Conservation (phyloP, 1,284 basidiomycete species). For the Polyporus tsugae region DNA sequence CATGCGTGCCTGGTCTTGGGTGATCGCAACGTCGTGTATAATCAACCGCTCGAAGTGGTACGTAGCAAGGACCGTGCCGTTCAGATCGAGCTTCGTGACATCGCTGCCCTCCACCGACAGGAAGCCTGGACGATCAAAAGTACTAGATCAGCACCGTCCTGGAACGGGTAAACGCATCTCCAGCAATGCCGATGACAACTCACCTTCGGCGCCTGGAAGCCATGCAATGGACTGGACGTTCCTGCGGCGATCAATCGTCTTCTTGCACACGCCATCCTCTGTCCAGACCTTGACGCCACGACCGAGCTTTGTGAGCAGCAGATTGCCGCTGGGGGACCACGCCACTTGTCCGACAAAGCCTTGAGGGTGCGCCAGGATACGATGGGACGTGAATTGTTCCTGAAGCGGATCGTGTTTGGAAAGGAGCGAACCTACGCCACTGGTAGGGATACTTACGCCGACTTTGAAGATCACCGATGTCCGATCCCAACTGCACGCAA, state of each 20-base stretch:
- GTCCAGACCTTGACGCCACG: constrained; percentile 83
- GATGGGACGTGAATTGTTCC: constrained; percentile 67
- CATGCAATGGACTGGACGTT: constrained; percentile 75
- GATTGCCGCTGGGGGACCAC: constrained; percentile 75
- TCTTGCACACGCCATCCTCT: constrained; percentile 77
- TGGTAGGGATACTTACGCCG: constrained; percentile 51
- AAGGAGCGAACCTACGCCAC: not conserved
- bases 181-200: not conserved
- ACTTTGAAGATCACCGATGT: constrained; percentile 80
- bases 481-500: constrained; percentile 69
- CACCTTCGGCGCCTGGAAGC: constrained; percentile 74
- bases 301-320: constrained; percentile 71
- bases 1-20: constrained; percentile 69
- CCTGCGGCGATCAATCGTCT: constrained; percentile 70
- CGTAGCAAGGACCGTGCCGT: constrained; percentile 59
- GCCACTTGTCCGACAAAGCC: constrained; percentile 84
- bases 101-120: constrained; percentile 63
- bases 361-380: constrained; percentile 73
- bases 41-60: constrained; percentile 74
- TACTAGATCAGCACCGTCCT: not conserved
- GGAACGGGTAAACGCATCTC: not conserved
- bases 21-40: constrained; percentile 78
- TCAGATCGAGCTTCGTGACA: constrained; percentile 60
- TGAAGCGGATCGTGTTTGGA: constrained; percentile 35
- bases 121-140: constrained; percentile 50